Evolutionary conservation across 176 grass and related monocot genomes (phyloP).

Genomic region (Cenchrus americanus): DNA sequence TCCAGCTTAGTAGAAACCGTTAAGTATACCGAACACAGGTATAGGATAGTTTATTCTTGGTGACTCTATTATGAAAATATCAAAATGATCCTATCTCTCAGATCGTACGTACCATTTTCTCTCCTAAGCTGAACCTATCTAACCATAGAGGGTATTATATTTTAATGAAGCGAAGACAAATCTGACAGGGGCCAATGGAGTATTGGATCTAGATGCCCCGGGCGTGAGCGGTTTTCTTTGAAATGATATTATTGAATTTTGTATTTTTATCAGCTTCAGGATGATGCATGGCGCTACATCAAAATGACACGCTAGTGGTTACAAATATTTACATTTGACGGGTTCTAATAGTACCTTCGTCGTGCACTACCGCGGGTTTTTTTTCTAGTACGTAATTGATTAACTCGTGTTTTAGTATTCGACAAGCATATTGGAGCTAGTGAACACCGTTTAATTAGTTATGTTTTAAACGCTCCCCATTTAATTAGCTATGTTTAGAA

Average conservation of each 20-base stretch:
- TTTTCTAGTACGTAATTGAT: no score
- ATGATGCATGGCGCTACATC: background rate
- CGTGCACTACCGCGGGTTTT: no score
- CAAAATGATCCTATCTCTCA: background rate
- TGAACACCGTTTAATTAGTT: no score
- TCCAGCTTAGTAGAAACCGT: background rate
- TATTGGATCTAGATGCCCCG: background rate
- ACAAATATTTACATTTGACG: background rate
- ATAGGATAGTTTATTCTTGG: background rate
- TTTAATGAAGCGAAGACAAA: background rate
- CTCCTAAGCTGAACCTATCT: background rate
- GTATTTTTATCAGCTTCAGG: background rate
- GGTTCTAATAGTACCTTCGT: background rate
- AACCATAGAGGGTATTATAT: background rate
- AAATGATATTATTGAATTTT: background rate
- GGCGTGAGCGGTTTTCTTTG: no score
- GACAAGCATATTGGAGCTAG: no score
- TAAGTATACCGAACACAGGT: slow-evolving; percentile 14
- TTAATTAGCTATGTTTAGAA: no score
- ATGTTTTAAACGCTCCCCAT: no score
- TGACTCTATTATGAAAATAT: background rate
- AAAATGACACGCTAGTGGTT: background rate
- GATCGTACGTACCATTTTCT: background rate
- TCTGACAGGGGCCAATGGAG: background rate
- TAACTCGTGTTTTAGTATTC: no score